Base-by-base conservation (phyloP, 2,329 filamentous ascomycete species). In the Beauveria brongniartii region DNA sequence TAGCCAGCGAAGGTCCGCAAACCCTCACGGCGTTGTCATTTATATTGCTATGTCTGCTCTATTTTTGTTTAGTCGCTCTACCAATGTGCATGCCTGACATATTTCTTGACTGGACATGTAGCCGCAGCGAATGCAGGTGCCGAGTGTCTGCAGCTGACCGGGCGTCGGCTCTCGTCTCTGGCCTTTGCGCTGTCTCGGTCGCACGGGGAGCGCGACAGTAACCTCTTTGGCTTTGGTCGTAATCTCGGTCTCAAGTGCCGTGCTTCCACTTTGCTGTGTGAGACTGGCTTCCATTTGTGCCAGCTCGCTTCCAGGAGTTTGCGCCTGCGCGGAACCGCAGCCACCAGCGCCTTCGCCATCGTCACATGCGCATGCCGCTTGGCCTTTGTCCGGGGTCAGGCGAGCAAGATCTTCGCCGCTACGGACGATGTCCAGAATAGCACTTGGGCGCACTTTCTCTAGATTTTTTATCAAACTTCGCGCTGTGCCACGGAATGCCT, bases 341-440 rank as follows among this genome's bases (percentile, higher is more conserved):
- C 91, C 91, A 30, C 88, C 89, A 53, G 74, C 68, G 9, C 72
- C 72, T 40, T 74, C 74, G 5, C 68, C 68, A 20, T 75, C 73
- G 37, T 75, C 72, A 48, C 74, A 76, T 20, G 65, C 72, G 57
- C 73, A 74, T 7, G 70, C 66, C n/a, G 67, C 68, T 62, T 72
- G 67, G 10, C 66, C 69, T 60, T 75, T 76, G 62, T 75, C 73
- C 3, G 74, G 74, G 12, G 74, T 76, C n/a, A 97, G 78, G 61
- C 84, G 86, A 10, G 92, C 93, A 90, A 99, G 96, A 66, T 97
- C 94, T 73, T 97, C 93, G 43, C 94, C 94, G 70, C 92, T 97
- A 62, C 89, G 83, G 30, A 99, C 93, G 58, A 99, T 91, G 71
- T 99, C 94, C 60, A 99, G 72, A 56, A 99, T 97, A 3, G 93